A percentile compares a stretch with the other conserved stretches of the same genome.
These are phyloP conservation scores for Ophiostoma triangulosporum DNA, from an alignment of 2,329 filamentous ascomycete genomes.

Conservation along the genomic window DNA sequence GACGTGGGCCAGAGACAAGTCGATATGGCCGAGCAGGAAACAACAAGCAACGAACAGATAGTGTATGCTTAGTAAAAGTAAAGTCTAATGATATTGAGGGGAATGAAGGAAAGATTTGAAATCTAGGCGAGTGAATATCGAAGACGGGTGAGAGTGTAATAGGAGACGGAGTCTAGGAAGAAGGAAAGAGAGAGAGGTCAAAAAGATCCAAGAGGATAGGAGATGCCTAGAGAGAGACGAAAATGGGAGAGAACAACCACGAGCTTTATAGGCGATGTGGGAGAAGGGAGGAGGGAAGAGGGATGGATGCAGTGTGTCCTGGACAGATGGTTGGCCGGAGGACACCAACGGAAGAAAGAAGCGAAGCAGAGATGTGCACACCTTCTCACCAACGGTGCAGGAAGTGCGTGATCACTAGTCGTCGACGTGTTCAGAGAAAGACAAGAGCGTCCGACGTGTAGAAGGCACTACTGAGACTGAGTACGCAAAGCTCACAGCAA, in stretches of 20 bases:
- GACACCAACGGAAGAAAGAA: not conserved
- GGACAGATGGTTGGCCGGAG: not conserved
- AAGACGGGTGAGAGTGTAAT: not conserved
- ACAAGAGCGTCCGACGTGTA: not conserved
- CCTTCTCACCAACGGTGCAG: not conserved
- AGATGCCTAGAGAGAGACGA: not conserved
- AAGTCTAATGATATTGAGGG: not conserved
- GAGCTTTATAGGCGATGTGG: not conserved
- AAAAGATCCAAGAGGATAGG: not conserved
- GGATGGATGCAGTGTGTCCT: not conserved
- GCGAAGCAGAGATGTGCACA: not conserved
- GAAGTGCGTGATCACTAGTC: not conserved
- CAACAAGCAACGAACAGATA: not conserved
- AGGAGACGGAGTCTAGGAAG: not conserved
- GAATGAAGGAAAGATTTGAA: not conserved
- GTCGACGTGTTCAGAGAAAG: not conserved
- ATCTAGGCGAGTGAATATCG: not conserved
- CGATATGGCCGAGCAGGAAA: not conserved
- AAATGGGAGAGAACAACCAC: not conserved
- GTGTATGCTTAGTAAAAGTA: not conserved
- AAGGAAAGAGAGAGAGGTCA: not conserved
- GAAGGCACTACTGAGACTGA: not conserved
- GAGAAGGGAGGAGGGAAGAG: not conserved
- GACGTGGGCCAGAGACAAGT: not conserved
- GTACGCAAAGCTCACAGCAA: not conserved